Percentiles rank a stretch among this genome's conserved stretches.
phyloP scores from a whole-genome alignment of 345 rosid species.

The Tarenaya hassleriana region DNA sequence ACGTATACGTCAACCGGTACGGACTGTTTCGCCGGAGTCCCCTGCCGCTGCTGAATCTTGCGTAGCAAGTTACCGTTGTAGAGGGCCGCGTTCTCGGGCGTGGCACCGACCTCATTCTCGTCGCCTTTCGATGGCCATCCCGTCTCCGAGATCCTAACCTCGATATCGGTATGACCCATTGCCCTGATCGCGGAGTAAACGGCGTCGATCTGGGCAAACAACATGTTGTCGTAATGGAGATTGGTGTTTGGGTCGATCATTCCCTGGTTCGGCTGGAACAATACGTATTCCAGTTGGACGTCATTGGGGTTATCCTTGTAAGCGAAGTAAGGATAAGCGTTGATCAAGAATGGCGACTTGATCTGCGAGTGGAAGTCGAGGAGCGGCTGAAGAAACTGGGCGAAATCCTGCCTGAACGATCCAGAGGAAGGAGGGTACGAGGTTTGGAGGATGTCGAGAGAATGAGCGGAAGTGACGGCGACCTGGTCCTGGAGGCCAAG shows the following conservation, averaged over 20 bases:
- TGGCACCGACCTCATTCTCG: constrained; percentile 63
- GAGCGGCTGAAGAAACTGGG: constrained; percentile 43
- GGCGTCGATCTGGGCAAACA: constrained; percentile 92
- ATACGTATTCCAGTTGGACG: constrained; percentile 56
- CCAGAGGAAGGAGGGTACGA: constrained; percentile 85
- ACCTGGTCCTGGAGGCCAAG: constrained; percentile 72
- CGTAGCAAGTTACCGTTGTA: constrained; percentile 64
- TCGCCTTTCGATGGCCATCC: constrained; percentile 99
- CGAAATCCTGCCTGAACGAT: constrained; percentile 49
- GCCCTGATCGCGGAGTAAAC: constrained; percentile 71
- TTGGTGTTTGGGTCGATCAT: constrained; percentile 49
- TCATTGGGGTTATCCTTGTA: constrained; percentile 55
- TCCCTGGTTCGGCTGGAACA: constrained; percentile 79
- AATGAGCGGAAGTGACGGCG: constrained; percentile 63
- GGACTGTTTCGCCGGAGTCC: constrained; percentile 73
- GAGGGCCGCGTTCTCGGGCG: constrained; percentile 60
- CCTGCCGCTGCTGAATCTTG: constrained; percentile 45
- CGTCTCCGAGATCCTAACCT: constrained; percentile 77
- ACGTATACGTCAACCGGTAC: constrained; percentile 62
- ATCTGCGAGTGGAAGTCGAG: constrained; percentile 58
- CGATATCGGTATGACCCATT: constrained; percentile 59
- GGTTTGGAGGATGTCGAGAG: constrained; percentile 39
- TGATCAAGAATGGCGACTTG: constrained; percentile 69
- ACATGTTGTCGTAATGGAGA: constrained; percentile 79
- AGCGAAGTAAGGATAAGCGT: constrained; percentile 84